Evolutionary conservation across 2,329 filamentous ascomycete species (phyloP), one percentile per base, ranked within the genome.

Genomic region (Huntiella bhutanensis): DNA sequence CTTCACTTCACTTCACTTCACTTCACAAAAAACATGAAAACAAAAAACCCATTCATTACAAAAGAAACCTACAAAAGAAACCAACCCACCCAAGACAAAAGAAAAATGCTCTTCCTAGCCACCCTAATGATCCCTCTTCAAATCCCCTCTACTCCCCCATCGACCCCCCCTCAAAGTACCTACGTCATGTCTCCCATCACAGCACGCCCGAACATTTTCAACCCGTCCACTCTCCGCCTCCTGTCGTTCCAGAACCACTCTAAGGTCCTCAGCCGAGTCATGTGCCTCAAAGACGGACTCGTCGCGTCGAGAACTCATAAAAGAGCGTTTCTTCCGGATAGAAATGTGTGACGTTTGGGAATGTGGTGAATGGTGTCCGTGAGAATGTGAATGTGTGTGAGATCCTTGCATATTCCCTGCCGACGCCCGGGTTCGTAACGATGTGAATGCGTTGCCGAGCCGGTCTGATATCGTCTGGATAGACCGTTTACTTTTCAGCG

Each of bases 121-220:
- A 7, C 22, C 32, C 42, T 19, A 41, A 43, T 12, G 22, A 38
- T 32, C 11, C 13, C 34, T 34, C 43, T 34, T 19, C 35, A 17
- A 37, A 39, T 37, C 37, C 43, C 33, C 43, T 22, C 13, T 28
- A 32, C 34, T 38, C 35, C 64, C 61, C 62, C 61, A 49, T 64
- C 64, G 49, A 69, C 64, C 38, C 5, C 40, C 40, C 4, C 40
- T 41, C 43, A 80, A 59, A 46, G 68, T 74, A 46, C 74, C 71
- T 42, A 85, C 80, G 58, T 85, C 80, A 56, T 85, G 80, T 64
- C 82, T 83, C 88, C 87, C 91, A 72, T 96, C 91, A 62, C 91
- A 98, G 65, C 91, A 98, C 50, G 88, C 87, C 58, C 91, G 73
- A 53, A 98, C 91, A 60, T 98, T 95, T 68, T 96, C 88, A 55